Conservation (phyloP, 345 rosid genomes). For the Pugionium cornutum region DNA sequence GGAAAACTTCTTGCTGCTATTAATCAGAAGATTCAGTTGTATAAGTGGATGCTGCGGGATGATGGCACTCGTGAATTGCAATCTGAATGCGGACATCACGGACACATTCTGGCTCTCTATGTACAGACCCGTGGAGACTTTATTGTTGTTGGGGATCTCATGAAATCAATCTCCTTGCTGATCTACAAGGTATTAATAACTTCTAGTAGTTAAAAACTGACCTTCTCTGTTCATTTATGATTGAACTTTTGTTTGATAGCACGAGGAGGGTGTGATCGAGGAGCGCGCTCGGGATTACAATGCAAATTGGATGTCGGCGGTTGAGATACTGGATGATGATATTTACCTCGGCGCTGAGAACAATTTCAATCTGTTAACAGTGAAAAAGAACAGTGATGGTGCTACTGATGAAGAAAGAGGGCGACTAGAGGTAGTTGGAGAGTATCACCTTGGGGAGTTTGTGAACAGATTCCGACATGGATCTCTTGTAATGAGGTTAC, state of each 20-base stretch:
- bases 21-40: constrained; percentile 86
- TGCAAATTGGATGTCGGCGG: constrained; percentile 93
- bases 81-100: constrained; percentile 90
- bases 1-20: constrained; percentile 94
- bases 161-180: constrained; percentile 87
- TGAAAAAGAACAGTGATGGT: constrained; percentile 83
- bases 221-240: neutral
- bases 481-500: constrained; percentile 87
- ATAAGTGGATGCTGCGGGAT: constrained; percentile 92
- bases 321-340: constrained; percentile 89
- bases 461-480: constrained; percentile 92
- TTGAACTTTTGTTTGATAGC: constrained; percentile 39
- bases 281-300: constrained; percentile 86
- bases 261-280: constrained; percentile 88
- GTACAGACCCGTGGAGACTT: constrained; percentile 97
- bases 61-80: constrained; percentile 84
- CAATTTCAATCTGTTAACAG: constrained; percentile 75
- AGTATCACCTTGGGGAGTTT: constrained; percentile 90
- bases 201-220: neutral
- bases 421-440: constrained; percentile 86
- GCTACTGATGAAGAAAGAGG: constrained; percentile 82
- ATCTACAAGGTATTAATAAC: constrained; percentile 64
- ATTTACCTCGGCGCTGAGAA: constrained; percentile 84
- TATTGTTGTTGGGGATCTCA: constrained; percentile 89
- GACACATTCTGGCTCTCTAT: constrained; percentile 85